Base-by-base conservation (phyloP, 495 filamentous ascomycete genomes). In the Neurospora terricola region DNA sequence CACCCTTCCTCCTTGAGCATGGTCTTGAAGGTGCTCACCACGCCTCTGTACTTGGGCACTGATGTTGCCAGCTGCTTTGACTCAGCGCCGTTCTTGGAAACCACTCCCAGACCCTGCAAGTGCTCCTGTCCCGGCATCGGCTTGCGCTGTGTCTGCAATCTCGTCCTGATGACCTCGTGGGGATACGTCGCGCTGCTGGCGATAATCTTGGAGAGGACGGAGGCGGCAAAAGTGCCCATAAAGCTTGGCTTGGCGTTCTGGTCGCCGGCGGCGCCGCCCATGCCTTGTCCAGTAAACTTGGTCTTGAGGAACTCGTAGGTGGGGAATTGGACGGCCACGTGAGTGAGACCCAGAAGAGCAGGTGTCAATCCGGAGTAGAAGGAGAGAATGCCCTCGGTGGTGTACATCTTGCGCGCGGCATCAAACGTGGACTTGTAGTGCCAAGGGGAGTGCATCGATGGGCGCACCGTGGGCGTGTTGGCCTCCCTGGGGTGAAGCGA, bases 291-390 rank as follows among this genome's bases (percentile, higher is more conserved):
- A 1, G 95, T 97, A 76, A 99, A 94, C 74, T 90, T 90, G 80
- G 89, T 90, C 81, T 97, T 97, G 78, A 99, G 87, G 78, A 89
- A 94, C 80, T 99, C 96, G 81, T 98, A 98, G 8, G 96, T 87
- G 0, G 96, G 96, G 77, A 99, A 99, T 82, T 99, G 96, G 37
- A 99, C 94, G 21, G 96, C 96, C 48, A 99, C 96, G 79, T 99
- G 96, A 4, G 93, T 92, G 69, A 99, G 86, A 11, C 96, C 96
- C 21, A 99, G 87, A 21, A 99, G 86, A 4, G 96, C 96, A 4
- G 96, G 96, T 0, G 93, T 91, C 23, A 99, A 90, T 34, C 96
- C 96, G 0, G 96, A 98, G 80, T 99, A 99, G 78, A 99, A 99
- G 3, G 94, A 93, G 1, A 88, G 81, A 37, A 98, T 81, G 38